Percentiles rank a stretch among this genome's conserved stretches.
Conservation (phyloP, 345 rosid species). For the Rhizophora apiculata region DNA sequence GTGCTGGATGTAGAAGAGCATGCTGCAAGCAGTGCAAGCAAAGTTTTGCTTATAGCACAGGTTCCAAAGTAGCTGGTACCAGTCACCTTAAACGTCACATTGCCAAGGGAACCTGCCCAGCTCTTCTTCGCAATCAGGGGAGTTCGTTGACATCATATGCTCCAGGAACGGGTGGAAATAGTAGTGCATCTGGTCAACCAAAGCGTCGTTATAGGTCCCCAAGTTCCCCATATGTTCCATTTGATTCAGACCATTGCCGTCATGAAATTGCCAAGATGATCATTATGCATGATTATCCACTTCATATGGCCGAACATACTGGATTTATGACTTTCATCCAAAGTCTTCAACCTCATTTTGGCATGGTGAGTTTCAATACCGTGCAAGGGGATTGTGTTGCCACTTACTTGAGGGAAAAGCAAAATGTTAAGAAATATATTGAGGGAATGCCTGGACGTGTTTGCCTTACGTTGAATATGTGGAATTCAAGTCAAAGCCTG, state of each 20-base stretch:
- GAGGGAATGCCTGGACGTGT: constrained; percentile 74
- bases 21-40: constrained; percentile 91
- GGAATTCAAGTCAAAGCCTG: constrained; percentile 63
- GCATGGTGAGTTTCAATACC: constrained; percentile 57
- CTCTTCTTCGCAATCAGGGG: constrained; percentile 47
- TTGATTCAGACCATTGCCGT: constrained; percentile 72
- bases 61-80: constrained; percentile 91
- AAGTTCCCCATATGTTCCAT: constrained; percentile 40
- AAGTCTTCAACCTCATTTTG: constrained; percentile 81
- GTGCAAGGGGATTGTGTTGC: constrained; percentile 94
- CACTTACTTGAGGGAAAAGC: constrained; percentile 76
- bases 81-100: constrained; percentile 95
- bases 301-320: constrained; percentile 87
- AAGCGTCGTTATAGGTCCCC: constrained; percentile 73
- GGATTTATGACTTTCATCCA: constrained; percentile 69
- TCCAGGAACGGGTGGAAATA: constrained; percentile 45
- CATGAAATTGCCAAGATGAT: constrained; percentile 82
- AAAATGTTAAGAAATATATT: constrained; percentile 56
- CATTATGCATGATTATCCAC: constrained; percentile 79
- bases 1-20: constrained; percentile 78
- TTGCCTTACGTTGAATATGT: constrained; percentile 65
- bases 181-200: constrained; percentile 36
- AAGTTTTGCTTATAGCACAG: constrained; percentile 94
- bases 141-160: constrained; percentile 39
- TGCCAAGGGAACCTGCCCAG: constrained; percentile 81